Evolutionary conservation across 73 alveolate species (phyloP).

Genomic region (Tetrahymena malaccensis): DNA sequence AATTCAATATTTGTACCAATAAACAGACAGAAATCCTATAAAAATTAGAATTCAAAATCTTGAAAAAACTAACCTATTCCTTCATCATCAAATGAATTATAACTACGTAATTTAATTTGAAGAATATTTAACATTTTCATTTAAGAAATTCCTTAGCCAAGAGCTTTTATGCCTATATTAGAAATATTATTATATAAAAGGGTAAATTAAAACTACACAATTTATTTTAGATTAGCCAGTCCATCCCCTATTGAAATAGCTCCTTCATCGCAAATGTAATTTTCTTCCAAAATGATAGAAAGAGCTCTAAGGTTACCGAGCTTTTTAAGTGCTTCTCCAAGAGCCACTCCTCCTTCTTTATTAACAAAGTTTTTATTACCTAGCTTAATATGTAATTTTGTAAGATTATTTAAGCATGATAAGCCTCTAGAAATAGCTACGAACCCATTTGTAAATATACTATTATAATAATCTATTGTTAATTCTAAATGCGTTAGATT

Average conservation of each 20-base stretch:
- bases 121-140: background rate
- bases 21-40: background rate
- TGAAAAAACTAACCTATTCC: background rate
- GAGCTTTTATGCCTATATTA: background rate
- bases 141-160: background rate
- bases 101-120: background rate
- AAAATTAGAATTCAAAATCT: background rate
- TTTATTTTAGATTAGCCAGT: background rate
- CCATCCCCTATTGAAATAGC: background rate
- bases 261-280: background rate
- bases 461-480: background rate
- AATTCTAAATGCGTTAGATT: background rate
- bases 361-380: background rate
- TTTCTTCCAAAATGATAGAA: background rate
- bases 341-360: background rate
- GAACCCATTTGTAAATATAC: background rate
- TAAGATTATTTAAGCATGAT: background rate
- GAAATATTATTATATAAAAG: background rate
- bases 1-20: background rate
- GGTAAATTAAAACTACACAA: background rate
- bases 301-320: background rate
- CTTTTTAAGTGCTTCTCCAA: background rate
- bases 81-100: background rate
- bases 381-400: background rate
- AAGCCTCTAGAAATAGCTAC: background rate